Evolutionary conservation across 176 grass and related monocot species (phyloP).

Genomic region (Echinochloa phyllopogon): DNA sequence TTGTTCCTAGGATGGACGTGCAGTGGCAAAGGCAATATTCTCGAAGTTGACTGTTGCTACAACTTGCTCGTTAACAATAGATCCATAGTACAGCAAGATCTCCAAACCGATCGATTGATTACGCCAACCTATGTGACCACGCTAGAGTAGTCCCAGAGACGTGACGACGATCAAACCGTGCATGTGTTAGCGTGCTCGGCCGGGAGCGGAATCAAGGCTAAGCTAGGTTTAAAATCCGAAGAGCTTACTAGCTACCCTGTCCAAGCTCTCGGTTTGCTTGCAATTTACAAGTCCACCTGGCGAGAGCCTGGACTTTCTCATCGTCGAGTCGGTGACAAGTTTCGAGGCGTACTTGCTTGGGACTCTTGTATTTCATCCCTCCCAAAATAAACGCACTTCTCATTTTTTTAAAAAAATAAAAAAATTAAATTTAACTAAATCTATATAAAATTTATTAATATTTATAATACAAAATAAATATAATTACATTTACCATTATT

Average conservation of each 20-base stretch:
- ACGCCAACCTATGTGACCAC: not conserved
- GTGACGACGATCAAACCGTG: slow-evolving; percentile 15
- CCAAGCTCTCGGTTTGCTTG: not conserved
- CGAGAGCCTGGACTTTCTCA: not conserved
- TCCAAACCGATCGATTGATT: slow-evolving; percentile 7
- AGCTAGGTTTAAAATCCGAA: not conserved
- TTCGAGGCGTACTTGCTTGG: not conserved
- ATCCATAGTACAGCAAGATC: not conserved
- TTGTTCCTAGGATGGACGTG: too few relatives aligned
- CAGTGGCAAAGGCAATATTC: not conserved
- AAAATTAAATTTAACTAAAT: too few relatives aligned
- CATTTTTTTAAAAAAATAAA: too few relatives aligned
- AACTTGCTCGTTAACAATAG: not conserved
- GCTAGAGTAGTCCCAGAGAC: not conserved
- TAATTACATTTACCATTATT: too few relatives aligned
- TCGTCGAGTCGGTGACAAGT: not conserved
- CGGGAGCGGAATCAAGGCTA: not conserved
- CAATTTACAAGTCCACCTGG: not conserved
- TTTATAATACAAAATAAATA: too few relatives aligned
- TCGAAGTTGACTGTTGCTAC: slow-evolving; percentile 28
- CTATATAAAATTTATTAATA: too few relatives aligned
- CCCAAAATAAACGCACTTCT: too few relatives aligned
- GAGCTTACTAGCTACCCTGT: not conserved
- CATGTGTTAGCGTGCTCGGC: not conserved
- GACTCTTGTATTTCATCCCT: too few relatives aligned